Evolutionary conservation across 306 rosid species (phyloP), one percentile per base, ranked within the genome.

Genomic region (Geum urbanum): DNA sequence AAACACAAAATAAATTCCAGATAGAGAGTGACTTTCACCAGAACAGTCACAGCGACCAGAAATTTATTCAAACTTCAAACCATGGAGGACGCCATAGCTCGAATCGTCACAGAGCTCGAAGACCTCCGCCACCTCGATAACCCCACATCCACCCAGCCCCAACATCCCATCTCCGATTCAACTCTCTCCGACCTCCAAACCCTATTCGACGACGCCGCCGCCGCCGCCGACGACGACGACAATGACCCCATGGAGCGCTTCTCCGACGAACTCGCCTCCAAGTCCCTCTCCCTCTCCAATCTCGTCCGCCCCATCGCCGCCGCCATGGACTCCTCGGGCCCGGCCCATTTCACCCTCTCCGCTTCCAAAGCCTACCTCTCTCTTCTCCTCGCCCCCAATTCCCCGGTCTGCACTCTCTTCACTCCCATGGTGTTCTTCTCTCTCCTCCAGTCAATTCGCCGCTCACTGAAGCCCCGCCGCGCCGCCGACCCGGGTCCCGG

Each of bases 321-420:
- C 45, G 81, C 96, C 32, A 88, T 92, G 97, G 98, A 90, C n/a
- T 83, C 82, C 1, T 32, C 37, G 37, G 79, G 85, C 47, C 80
- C 86, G 16, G 3, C 82, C 61, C 81, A 65, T 24, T 73, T 84
- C 71, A 80, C 94, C 6, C 87, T 92, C 13, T 70, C 69, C 11
- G 97, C 97, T 5, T 90, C 97, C 9, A 77, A 76, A n/a, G 79
- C 78, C 55, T 92, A 86, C 80, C 89, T 92, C 40, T 85, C 96
- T 5, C 75, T 88, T 15, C 87, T 92, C 50, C 82, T 90, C 50
- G 68, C 81, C 4, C 92, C 86, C 4, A 85, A 86, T 79, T 89
- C 97, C 24, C 98, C 98, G 8, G 94, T 90, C 40, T 82, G 91
- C 79, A 86, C 97, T 45, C 86, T 92, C 57, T 92, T 92, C 80